Conservation (phyloP, 1,284 basidiomycete species). For the Volvariella surrecta region DNA sequence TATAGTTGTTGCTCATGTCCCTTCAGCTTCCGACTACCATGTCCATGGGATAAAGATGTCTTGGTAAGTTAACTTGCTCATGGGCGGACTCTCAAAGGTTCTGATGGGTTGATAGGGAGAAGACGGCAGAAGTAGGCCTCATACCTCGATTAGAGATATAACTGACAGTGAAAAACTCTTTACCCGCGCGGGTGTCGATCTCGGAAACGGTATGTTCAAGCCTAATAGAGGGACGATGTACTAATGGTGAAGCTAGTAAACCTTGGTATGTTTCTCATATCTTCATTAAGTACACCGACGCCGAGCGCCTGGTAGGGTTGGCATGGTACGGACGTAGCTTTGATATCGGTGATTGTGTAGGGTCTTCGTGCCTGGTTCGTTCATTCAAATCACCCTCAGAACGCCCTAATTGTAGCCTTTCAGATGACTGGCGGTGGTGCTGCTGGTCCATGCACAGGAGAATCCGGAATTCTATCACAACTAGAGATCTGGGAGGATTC, state of each 20-base stretch:
- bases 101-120: constrained; percentile 1
- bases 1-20: not conserved
- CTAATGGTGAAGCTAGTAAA: too few relatives aligned
- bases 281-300: not conserved
- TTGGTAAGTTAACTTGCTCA: constrained; percentile 9
- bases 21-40: constrained; percentile 16
- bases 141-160: not conserved
- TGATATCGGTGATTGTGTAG: not conserved
- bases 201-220: not conserved
- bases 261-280: not conserved
- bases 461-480: not conserved
- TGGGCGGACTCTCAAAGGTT: constrained; percentile 16
- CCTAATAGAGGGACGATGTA: not conserved
- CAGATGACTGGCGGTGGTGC: constrained; percentile 11
- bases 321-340: constrained; percentile 15
- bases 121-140: not conserved
- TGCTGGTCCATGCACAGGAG: constrained; percentile 9
- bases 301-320: constrained; percentile 12
- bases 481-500: not conserved
- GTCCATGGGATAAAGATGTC: constrained; percentile 15
- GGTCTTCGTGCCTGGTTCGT: not conserved
- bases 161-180: not conserved
- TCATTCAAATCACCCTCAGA: too few relatives aligned
- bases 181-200: not conserved
- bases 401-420: too few relatives aligned